Conservation (phyloP, 2,329 filamentous ascomycete species). For the Fonsecaea multimorphosa region DNA sequence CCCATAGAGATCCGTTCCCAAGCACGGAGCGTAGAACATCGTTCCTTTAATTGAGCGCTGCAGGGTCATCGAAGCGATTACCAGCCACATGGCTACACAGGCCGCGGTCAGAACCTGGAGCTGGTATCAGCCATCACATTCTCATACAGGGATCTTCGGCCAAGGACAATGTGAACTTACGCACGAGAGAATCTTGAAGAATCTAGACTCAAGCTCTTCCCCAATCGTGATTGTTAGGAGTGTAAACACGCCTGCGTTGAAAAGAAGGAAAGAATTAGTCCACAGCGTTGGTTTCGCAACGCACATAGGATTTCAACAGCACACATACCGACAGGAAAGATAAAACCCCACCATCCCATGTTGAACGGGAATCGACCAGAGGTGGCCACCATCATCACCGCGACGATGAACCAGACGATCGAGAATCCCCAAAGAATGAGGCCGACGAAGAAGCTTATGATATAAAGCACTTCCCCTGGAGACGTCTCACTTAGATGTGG, state of each 20-base stretch:
- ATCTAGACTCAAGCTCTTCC: constrained; percentile 58
- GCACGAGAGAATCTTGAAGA: constrained; percentile 59
- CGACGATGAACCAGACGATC: constrained; percentile 49
- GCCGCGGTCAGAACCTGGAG: constrained; percentile 5
- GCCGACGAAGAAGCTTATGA: constrained; percentile 44
- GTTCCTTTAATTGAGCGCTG: constrained; percentile 55
- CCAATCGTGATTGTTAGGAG: constrained; percentile 51
- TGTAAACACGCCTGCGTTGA: constrained; percentile 6
- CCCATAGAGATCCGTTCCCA: constrained; percentile 42
- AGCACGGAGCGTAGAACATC: constrained; percentile 62
- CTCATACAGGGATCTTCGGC: no score
- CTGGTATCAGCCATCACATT: no score
- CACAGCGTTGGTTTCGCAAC: no score
- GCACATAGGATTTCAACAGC: constrained; percentile 41
- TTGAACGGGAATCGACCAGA: constrained; percentile 61
- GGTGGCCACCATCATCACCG: constrained; percentile 43
- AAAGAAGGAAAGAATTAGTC: not conserved
- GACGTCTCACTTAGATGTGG: constrained; percentile 27
- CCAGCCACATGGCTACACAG: constrained; percentile 57
- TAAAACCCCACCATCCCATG: constrained; percentile 68
- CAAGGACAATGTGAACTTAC: constrained; percentile 47
- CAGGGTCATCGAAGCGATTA: constrained; percentile 58
- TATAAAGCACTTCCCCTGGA: constrained; percentile 44
- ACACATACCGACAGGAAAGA: constrained; percentile 63
- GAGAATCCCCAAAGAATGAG: constrained; percentile 49